Conservation (phyloP, 257 asterid species). For the Solanum sejunctum region DNA sequence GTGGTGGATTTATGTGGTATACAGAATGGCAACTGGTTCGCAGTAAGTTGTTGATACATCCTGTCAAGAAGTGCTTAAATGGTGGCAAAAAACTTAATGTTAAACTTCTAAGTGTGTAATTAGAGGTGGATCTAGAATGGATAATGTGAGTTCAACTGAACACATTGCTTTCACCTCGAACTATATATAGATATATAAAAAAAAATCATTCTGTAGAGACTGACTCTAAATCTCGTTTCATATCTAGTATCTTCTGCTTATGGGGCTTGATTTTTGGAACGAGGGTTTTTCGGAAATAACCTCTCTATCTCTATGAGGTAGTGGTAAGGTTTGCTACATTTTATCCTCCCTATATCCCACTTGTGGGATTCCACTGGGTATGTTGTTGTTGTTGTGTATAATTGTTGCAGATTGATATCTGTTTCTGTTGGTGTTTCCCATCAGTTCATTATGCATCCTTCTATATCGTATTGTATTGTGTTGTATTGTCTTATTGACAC, state of each 20-base stretch:
- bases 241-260: no score
- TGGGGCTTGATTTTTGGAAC: no score
- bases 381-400: not conserved
- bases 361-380: no score
- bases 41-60: slow-evolving; percentile 23
- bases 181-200: not conserved
- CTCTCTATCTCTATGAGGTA: no score
- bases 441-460: not conserved
- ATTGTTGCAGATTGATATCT: not conserved
- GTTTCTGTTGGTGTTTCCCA: not conserved
- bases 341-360: no score
- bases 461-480: not conserved
- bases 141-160: not conserved
- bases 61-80: slow-evolving; percentile 1
- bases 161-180: not conserved
- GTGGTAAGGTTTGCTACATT: no score
- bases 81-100: not conserved
- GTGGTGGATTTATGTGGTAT: slow-evolving; percentile 5
- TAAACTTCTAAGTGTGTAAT: no score
- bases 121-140: not conserved
- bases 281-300: no score
- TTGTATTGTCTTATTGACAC: not conserved
- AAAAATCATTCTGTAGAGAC: not conserved
- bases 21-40: slow-evolving; percentile 8
- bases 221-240: not conserved